Conservation (phyloP, 176 grass and related monocot genomes). For the Olyra latifolia region DNA sequence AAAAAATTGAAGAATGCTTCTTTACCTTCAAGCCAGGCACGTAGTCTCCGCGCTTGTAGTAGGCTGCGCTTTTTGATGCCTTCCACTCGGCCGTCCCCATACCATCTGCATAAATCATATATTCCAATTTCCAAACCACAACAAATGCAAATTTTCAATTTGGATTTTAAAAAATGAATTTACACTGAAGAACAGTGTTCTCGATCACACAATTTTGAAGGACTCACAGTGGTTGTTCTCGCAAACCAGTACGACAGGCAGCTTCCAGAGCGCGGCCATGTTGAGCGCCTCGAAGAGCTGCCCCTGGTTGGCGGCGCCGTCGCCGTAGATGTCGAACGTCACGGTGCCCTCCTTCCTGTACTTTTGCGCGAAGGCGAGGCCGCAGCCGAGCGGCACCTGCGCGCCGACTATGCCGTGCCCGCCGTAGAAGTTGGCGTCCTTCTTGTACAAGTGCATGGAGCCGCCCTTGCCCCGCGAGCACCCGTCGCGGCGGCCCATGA, state of each 20-base stretch:
- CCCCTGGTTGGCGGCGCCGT: constrained; percentile 87
- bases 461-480: constrained; percentile 84
- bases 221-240: constrained; percentile 96
- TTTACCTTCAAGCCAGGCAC: constrained; percentile 81
- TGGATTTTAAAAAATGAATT: not conserved
- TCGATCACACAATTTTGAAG: not conserved
- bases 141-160: too few species aligned
- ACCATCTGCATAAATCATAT: constrained; percentile 59
- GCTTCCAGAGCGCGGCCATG: constrained; percentile 90
- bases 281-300: constrained; percentile 99
- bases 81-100: constrained; percentile 96
- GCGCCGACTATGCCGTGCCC: constrained; percentile 90
- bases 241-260: constrained; percentile 83
- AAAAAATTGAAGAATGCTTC: not conserved
- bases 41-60: constrained; percentile 98
- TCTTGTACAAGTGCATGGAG: constrained; percentile 96
- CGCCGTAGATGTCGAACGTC: constrained; percentile 75
- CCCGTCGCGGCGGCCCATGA: constrained; percentile 73
- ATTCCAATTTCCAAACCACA: not conserved
- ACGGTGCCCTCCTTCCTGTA: constrained; percentile 77
- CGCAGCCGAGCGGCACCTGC: constrained; percentile 76
- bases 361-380: constrained; percentile 79
- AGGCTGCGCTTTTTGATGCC: constrained; percentile 73
- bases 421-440: constrained; percentile 71
- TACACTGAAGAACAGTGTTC: not conserved